Base-by-base conservation (phyloP, 108 stramenopile species). In the Skeletonema grethae region DNA sequence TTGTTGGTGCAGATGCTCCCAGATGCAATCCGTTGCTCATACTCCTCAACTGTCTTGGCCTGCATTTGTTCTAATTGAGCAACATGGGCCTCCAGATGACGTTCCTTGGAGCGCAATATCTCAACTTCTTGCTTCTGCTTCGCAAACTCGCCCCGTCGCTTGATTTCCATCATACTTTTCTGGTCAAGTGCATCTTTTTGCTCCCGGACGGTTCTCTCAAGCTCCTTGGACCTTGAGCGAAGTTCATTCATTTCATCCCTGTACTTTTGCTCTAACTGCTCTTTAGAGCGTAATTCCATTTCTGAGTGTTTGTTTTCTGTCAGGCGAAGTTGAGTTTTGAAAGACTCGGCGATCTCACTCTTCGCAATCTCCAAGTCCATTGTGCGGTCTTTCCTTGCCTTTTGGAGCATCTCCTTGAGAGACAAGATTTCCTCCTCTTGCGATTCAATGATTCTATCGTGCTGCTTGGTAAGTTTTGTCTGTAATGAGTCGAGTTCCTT, bases 81-180 rank as follows among this genome's bases (percentile, higher is more conserved):
- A 39, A 79, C 78, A 35, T 79, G 78, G 20, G 78, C 68, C 24
- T 79, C 78, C 28, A 79, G 55, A 68, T 79, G 78, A 16, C 71
- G 31, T 31, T 79, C 78, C 32, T 79, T 79, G 2, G 78, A 79
- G 15, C 78, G 78, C 6, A 70, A 38, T 53, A 79, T 79, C 38
- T 79, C 78, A 31, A 79, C 55, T 66, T 79, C 78, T 63, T 79
- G 78, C 11, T 64, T 70, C 25, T 72, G 66, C 62, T 72, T 79
- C 1, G 78, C 78, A n/a, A 79, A 79, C 43, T 79, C 78, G 0
- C 78, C 78, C 5, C 78, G 66, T 25, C 78, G 78, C 58, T 72
- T 79, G 20, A 79, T 67, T 43, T 79, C 78, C 9, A 45, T 20
- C 78, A 79, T 79, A 25, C 43, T 50, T 16, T 79, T 72, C 57